phyloP scores from a whole-genome alignment of 108 stramenopile species.

The Discostella stelligeroides region DNA sequence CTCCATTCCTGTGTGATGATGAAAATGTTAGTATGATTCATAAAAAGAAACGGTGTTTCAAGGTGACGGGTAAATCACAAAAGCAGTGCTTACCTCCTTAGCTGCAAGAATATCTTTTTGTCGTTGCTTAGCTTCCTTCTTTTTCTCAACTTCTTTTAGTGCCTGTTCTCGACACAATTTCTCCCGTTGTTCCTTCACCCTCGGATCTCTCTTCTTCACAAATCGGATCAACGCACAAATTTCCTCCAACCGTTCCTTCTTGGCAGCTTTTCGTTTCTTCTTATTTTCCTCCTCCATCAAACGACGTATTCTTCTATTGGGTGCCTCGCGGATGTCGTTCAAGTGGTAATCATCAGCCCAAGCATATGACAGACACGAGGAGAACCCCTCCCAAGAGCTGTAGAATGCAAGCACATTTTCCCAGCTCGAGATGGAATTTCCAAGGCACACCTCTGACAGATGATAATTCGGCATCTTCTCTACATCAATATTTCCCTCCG shows the following conservation, averaged over 20 bases:
- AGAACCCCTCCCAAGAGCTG: conserved; percentile 81
- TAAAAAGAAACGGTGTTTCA: conserved; percentile 2
- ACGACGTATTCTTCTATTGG: conserved; percentile 74
- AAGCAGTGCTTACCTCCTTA: conserved; percentile 45
- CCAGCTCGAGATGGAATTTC: conserved; percentile 61
- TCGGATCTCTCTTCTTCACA: conserved; percentile 87
- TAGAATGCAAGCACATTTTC: conserved; percentile 67
- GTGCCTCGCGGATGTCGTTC: conserved; percentile 65
- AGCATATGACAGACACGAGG: conserved; percentile 69
- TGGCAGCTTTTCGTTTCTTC: conserved; percentile 75
- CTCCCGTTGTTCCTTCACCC: conserved; percentile 59
- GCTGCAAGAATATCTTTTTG: conserved; percentile 55
- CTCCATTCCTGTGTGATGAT: conserved; percentile 53
- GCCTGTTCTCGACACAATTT: conserved; percentile 55
- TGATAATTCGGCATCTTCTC: conserved; percentile 35
- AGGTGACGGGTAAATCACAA: conserved; percentile 1
- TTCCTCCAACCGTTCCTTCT: conserved; percentile 73
- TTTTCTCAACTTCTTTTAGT: conserved; percentile 52
- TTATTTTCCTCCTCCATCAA: conserved; percentile 88
- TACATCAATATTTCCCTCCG: conserved; percentile 61
- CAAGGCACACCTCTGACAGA: conserved; percentile 62
- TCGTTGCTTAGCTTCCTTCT: conserved; percentile 50
- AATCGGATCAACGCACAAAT: conserved; percentile 74
- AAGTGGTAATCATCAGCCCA: conserved; percentile 79
- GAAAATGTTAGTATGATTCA: background rate